These are phyloP conservation scores for Cryptococcus floricola DNA, from an alignment of 1,284 basidiomycete genomes.

Conservation along the genomic window DNA sequence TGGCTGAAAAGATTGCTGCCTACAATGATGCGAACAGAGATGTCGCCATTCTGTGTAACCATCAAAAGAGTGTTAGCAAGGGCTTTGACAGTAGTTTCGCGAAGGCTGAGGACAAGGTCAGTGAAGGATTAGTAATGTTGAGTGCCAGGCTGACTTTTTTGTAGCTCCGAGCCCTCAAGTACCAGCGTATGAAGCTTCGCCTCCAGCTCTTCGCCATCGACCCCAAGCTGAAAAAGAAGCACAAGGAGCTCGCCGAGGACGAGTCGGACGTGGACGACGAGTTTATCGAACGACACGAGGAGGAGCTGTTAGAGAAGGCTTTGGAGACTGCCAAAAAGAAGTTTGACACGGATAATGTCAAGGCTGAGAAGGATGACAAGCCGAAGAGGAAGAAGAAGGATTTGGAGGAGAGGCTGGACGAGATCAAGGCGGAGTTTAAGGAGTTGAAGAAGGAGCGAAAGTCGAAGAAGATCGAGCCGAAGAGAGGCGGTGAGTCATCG, in stretches of 20 bases:
- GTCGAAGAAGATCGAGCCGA: constrained; percentile 63
- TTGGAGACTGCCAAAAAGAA: constrained; percentile 84
- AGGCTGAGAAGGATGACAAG: constrained; percentile 66
- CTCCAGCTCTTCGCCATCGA: constrained; percentile 72
- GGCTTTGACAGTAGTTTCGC: constrained; percentile 86
- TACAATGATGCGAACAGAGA: constrained; percentile 94
- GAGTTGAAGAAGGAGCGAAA: constrained; percentile 67
- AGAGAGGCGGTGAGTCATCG: constrained; percentile 53
- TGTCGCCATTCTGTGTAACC: constrained; percentile 95
- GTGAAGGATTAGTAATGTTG: constrained; percentile 19
- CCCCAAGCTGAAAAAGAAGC: constrained; percentile 74
- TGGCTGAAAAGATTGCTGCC: constrained; percentile 88
- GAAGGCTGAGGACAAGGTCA: constrained; percentile 82
- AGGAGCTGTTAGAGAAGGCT: constrained; percentile 70
- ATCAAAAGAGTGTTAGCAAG: constrained; percentile 89
- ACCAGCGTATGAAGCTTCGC: constrained; percentile 88
- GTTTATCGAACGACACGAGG: constrained; percentile 79
- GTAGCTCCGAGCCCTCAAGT: constrained; percentile 68
- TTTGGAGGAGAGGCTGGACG: constrained; percentile 72
- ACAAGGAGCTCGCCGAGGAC: constrained; percentile 65
- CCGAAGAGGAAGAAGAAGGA: constrained; percentile 62
- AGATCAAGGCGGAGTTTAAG: constrained; percentile 74
- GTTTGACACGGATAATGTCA: constrained; percentile 83
- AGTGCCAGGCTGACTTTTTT: background rate
- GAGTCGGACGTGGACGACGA: constrained; percentile 94